Evolutionary conservation across 768 basidiomycete species (phyloP).

Genomic region (Termitomyces sp.): DNA sequence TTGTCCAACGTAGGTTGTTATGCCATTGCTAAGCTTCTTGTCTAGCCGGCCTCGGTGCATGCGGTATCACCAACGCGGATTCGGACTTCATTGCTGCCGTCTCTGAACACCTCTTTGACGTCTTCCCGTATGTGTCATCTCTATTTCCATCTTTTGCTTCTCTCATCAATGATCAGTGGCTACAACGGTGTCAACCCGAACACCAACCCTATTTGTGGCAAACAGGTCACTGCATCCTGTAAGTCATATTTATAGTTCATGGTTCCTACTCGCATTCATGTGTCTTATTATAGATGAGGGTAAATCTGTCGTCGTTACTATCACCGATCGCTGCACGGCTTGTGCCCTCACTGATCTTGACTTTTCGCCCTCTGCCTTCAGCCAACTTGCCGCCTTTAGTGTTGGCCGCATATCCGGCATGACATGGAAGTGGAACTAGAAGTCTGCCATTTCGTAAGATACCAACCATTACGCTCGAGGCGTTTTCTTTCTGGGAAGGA

Average conservation of each 20-base stretch:
- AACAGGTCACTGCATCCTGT: slow-evolving; percentile 44
- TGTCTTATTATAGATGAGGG: slow-evolving; percentile 38
- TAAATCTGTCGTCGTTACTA: slow-evolving; percentile 38
- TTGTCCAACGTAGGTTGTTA: too few species aligned
- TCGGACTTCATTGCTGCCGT: slow-evolving; percentile 53
- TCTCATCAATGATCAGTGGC: slow-evolving; percentile 31
- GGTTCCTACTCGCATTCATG: not conserved
- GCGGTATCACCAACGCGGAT: slow-evolving; percentile 52
- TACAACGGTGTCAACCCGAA: slow-evolving; percentile 64
- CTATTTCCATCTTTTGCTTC: not conserved
- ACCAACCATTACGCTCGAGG: slow-evolving; percentile 21
- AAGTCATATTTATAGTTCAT: slow-evolving; percentile 19
- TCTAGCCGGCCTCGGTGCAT: slow-evolving; percentile 57
- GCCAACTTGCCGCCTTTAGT: slow-evolving; percentile 31
- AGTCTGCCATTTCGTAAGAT: not conserved
- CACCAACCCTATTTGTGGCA: slow-evolving; percentile 66
- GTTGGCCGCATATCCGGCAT: slow-evolving; percentile 49
- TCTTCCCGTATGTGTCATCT: slow-evolving; percentile 45
- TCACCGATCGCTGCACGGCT: slow-evolving; percentile 61
- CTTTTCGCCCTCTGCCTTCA: slow-evolving; percentile 58
- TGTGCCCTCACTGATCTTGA: slow-evolving; percentile 55
- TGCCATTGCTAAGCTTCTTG: slow-evolving; percentile 3
- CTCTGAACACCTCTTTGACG: slow-evolving; percentile 50
- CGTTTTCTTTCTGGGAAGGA: slow-evolving; percentile 16
- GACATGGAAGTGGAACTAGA: slow-evolving; percentile 42